Base-by-base conservation (phyloP, 2,329 filamentous ascomycete species). In the Dactylellina parvicollis region DNA sequence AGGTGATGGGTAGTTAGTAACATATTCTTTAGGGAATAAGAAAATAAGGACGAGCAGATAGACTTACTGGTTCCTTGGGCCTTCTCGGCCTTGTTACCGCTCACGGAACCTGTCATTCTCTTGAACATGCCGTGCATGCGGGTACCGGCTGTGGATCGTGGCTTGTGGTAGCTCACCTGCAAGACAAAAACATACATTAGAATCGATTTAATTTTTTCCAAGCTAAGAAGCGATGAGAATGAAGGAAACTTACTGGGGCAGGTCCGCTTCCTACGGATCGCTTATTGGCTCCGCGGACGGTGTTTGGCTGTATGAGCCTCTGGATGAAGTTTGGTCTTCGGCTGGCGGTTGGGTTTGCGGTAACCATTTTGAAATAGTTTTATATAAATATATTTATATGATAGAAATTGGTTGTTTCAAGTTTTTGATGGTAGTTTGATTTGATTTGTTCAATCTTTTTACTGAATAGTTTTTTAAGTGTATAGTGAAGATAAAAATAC, bases 51-150 rank as follows among this genome's bases (percentile, higher is more conserved):
- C 22, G 9, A 20, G 28, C 9, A 14, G 14, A 20, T 18, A 44
- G 30, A 65, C 69, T 61, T 56, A 73, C 69, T 60, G 24, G 69
- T 73, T 30, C 69, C 69, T 0, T 54, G 12, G 2, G 69, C 69
- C 55, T 73, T 56, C 46, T 73, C 69, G 12, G 60, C 60, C 56
- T 47, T 66, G 42, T 73, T 66, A 44, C 69, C 69, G 14, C 30
- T 54, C 1, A 49, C 69, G n/a, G 60, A n/a, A 32, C 69, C 69
- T 40, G 61, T 73, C 54, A 73, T 60, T 24, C 69, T n/a, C 46
- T 73, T 73, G 20, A 73, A 61, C 60, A 73, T 73, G 36, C 69
- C 69, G 30, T 73, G 69, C 34, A 73, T 49, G 10, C 69, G 46
- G 16, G 69, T 73, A 22, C 69, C 69, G 4, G 60, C 55, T 16